Conservation (phyloP, 306 rosid species). For the Pyrus pyrifolia region DNA sequence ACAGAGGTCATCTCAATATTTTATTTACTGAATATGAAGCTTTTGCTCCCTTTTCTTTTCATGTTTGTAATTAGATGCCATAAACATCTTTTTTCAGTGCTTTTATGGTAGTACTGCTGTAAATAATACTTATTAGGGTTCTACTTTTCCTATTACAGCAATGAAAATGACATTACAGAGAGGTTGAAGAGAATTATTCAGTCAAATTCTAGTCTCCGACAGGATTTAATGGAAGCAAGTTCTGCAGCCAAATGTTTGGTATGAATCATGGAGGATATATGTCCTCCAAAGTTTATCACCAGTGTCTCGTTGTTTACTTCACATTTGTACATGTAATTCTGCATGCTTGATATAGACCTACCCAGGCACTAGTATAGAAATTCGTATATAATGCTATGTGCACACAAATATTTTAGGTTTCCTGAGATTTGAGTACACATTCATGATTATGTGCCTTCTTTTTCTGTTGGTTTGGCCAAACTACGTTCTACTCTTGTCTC, state of each 20-base stretch:
- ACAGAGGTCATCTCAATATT: conserved; percentile 46
- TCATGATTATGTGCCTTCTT: neutral
- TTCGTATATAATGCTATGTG: neutral
- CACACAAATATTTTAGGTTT: neutral
- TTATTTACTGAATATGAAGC: conserved; percentile 3
- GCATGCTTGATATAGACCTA: conserved; percentile 1
- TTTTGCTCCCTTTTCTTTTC: neutral
- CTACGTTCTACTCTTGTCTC: neutral
- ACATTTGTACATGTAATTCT: neutral
- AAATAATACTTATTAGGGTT: conserved; percentile 13
- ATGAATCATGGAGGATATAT: conserved; percentile 8
- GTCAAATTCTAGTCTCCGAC: conserved; percentile 49
- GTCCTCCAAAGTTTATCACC: neutral
- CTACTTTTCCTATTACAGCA: conserved; percentile 43
- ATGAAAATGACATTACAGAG: conserved; percentile 92
- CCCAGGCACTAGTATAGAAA: neutral
- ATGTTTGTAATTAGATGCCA: neutral
- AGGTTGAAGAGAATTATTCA: conserved; percentile 62
- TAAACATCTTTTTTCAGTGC: neutral
- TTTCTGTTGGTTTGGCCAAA: neutral
- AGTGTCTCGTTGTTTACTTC: neutral
- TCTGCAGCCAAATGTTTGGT: conserved; percentile 50
- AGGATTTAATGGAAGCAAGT: conserved; percentile 41
- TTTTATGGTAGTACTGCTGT: neutral
- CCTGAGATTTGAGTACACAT: neutral